Evolutionary conservation across 2,329 filamentous ascomycete genomes (phyloP), one percentile per base, ranked within the genome.

Genomic region (Lomentospora prolificans): DNA sequence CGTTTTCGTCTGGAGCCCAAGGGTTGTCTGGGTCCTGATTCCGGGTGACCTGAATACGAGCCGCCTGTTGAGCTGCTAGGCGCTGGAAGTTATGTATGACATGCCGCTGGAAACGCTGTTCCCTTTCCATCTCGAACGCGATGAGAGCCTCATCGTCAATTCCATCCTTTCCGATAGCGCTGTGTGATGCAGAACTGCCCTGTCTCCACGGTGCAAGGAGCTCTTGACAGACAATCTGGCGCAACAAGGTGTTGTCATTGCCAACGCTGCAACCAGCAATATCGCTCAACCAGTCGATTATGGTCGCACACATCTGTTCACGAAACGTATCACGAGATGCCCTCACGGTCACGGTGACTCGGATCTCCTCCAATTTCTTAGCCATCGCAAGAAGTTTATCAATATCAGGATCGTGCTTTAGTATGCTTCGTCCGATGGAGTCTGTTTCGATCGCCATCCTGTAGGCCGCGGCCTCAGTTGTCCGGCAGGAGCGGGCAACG

Each of bases 301-400:
- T 92, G 14, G 90, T 90, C n/a, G 89, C 90, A 64, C 91, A 96
- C 95, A 99, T 99, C 67, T 97, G 89, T 67, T 99, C 94, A 58
- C 94, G 82, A 72, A 97, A 99, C 0, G 90, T 97, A 70, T 99
- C 94, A 62, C 95, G 82, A 4, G 94, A 84, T 8, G 92, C 96
- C 48, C 94, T 84, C 59, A 99, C 90, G 0, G 94, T 99, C 51
- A 96, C 90, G 0, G 94, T 97, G 57, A 99, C 84, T 66, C 95
- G 91, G 69, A 99, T 96, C 58, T 95, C 86, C 70, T 99, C 94
- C 61, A 99, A 88, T 22, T 94, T 85, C 60, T 83, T 87, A 4
- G 91, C 89, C 70, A 94, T 91, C 12, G 74, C 73, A 14, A 99
- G 75, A 10, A 99, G 78, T 36, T 81, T 78, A 27, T 83, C 76